Evolutionary conservation across 2,329 filamentous ascomycete genomes (phyloP), one percentile per base, ranked within the genome.

Genomic region (Fusarium annulatum): DNA sequence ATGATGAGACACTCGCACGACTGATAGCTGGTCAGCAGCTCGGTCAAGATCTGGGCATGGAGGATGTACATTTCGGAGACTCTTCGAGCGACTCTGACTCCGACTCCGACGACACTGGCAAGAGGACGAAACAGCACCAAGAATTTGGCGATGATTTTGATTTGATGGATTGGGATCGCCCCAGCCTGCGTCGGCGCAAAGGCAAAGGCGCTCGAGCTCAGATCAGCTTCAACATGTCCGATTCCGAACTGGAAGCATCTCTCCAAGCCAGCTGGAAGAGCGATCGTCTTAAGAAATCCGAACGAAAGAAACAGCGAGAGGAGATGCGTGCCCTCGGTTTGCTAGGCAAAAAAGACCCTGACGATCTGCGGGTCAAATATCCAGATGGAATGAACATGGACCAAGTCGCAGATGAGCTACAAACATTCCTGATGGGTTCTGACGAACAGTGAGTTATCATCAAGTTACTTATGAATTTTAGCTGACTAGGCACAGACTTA

Each of bases 81-180:
- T 70, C 69, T 5, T 62, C 61, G 14, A 76, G 60, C 10, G 68
- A 76, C 19, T 73, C 68, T 6, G 68, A 76, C 23, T 72, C 67
- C 16, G 71, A 65, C 39, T 69, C 60, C 5, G 61, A 69, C 11
- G 30, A 67, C 26, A 30, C 49, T 46, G 60, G 36, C 80, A 81
- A 28, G 77, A 81, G 39, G 81, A 85, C 72, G 82, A 83, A 15
- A 81, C 91, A 64, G 39, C 48, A 18, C 36, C 33, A 49, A 38
- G 45, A 18, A 4, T 39, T 69, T 6, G 88, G 90, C 69, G 90
- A 92, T 68, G 93, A 90, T 14, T 92, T 97, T 72, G 94, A 97
- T 78, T 85, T 97, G 49, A 96, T 96, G 92, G 94, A 97, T 77
- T 94, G 93, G 83, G 88, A 93, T 21, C 87, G 91, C 33, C 90